Base-by-base conservation (phyloP, 768 basidiomycete species). In the Fibroporia radiculosa region DNA sequence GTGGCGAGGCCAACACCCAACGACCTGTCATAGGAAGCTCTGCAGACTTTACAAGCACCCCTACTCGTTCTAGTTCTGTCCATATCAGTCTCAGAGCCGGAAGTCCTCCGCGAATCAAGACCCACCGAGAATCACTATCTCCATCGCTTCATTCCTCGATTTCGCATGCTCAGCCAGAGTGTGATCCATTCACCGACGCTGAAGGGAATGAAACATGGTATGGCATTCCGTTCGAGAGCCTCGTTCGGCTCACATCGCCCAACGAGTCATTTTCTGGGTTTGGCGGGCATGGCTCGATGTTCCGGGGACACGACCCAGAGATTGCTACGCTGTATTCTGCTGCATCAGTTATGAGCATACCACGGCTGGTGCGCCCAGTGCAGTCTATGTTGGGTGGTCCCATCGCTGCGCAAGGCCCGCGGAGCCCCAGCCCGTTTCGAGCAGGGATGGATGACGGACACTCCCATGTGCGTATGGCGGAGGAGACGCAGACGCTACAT, bases 311-410 rank as follows among this genome's bases (percentile, higher is more conserved):
- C 16, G 89, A 91, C 61, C 72, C 83, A 1, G 90, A 93, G 41
- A 83, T 88, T 8, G 84, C 87, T 14, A 90, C 88, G 3, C 69
- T 91, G 4, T 92, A 91, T 61, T 86, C 86, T n/a, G 86, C 86
- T 0, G 86, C 85, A 4, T 87, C 84, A 1, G 69, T 91, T 19
- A 76, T 80, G 65, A 84, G 83, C 22, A 73, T 89, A 23, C 76
- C 82, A 5, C 62, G 66, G 19, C 67, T 65, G 33, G 33, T 58
- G 22, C 65, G 63, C 27, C 64, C 70, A 1, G 55, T 68, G 25
- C 61, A 60, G 35, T 44, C 72, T 42, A 55, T 60, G 18, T 65
- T 72, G 41, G 34, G n/a, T 7, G n/a, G 36, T 4, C 24, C 46
- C 3, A 14, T 22, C 4, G 37, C 37, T 3, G 6, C 24, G 24